Conservation (phyloP, 495 filamentous ascomycete species). For the Talaromyces ruber region DNA sequence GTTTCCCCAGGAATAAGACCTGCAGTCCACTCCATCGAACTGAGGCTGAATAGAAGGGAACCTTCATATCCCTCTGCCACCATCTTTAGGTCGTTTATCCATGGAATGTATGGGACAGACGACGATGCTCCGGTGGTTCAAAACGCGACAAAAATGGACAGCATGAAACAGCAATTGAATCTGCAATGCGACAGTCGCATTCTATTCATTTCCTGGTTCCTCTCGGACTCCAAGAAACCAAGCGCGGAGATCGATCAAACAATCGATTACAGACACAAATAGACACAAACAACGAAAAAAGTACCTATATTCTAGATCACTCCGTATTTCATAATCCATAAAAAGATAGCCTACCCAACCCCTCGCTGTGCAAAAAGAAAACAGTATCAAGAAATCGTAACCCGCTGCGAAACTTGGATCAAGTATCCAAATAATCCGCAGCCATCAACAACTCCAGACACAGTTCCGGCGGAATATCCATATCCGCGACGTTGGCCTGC, state of each 20-base stretch:
- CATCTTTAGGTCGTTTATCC: conserved; percentile 68
- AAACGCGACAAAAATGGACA: neutral
- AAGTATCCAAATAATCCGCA: conserved; percentile 62
- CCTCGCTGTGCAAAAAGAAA: neutral
- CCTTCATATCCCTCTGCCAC: conserved; percentile 51
- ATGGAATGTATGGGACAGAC: conserved; percentile 43
- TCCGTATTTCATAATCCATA: neutral
- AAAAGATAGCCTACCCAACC: neutral
- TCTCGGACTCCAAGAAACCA: neutral
- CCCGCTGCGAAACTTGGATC: conserved; percentile 11
- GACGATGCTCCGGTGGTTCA: conserved; percentile 59
- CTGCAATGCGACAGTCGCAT: neutral
- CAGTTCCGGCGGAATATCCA: conserved; percentile 73
- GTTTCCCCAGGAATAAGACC: conserved; percentile 30
- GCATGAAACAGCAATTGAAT: neutral
- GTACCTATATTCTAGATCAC: neutral
- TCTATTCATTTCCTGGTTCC: neutral
- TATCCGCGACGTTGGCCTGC: conserved; percentile 71
- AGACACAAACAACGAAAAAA: neutral
- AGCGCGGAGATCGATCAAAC: neutral
- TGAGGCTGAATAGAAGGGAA: conserved; percentile 25
- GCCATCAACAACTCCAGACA: conserved; percentile 77
- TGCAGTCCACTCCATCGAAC: conserved; percentile 16
- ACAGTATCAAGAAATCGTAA: conserved; percentile 7
- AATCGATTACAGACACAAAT: neutral